A percentile compares a stretch with the other conserved stretches of the same genome.
Conservation (phyloP, 106 monocot species). For the Phalaenopsis aphrodite region DNA sequence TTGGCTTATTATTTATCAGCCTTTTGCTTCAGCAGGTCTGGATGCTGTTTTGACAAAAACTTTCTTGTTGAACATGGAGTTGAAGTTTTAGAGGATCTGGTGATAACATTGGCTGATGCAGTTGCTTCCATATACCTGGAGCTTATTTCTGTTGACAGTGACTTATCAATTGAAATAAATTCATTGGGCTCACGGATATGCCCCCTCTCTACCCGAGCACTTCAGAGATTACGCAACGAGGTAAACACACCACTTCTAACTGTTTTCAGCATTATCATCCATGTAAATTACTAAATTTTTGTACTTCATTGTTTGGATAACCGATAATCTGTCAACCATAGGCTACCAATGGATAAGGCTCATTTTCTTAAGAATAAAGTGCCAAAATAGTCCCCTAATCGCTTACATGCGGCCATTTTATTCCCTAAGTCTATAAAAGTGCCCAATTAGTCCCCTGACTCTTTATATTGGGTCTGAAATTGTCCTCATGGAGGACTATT, state of each 20-base stretch:
- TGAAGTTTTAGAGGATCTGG: constrained; percentile 74
- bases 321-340: not conserved
- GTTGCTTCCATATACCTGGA: constrained; percentile 66
- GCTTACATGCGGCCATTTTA: no score
- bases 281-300: not conserved
- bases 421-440: no score
- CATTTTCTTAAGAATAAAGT: no score
- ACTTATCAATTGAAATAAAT: constrained; percentile 42
- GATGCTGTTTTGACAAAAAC: constrained; percentile 36
- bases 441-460: no score
- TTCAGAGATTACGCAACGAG: constrained; percentile 91
- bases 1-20: constrained; percentile 1
- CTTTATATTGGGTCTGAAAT: no score
- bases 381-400: no score
- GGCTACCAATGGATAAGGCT: no score
- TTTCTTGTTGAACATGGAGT: constrained; percentile 40
- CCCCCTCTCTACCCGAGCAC: constrained; percentile 64
- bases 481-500: no score
- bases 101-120: constrained; percentile 72
- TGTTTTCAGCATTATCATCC: not conserved
- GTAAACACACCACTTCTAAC: constrained; percentile 16
- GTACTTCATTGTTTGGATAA: not conserved
- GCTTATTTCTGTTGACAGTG: constrained; percentile 85
- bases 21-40: constrained; percentile 21
- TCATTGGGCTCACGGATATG: constrained; percentile 51